phyloP scores from a whole-genome alignment of 768 basidiomycete species.

The Pleurotus citrinopileatus region DNA sequence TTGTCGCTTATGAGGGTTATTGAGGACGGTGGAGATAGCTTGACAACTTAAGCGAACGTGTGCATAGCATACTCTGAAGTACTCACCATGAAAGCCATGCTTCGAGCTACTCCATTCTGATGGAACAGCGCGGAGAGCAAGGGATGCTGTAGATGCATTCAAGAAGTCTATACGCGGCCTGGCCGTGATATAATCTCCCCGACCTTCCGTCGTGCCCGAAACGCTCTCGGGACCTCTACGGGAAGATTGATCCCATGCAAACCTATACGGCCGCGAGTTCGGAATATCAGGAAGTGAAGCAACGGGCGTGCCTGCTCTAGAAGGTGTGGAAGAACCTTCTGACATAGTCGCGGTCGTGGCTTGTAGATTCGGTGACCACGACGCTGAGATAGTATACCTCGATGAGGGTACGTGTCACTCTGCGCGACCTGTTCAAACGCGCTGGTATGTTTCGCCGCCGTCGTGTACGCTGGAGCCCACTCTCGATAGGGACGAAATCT shows the following conservation, averaged over 20 bases:
- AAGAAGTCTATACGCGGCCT: constrained; percentile 47
- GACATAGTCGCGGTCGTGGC: constrained; percentile 30
- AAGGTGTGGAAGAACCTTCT: constrained; percentile 49
- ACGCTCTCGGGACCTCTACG: constrained; percentile 69
- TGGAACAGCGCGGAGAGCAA: constrained; percentile 48
- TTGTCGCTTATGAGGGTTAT: constrained; percentile 81
- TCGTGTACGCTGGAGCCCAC: too few relatives aligned
- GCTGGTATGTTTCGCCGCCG: not conserved
- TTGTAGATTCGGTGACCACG: too few relatives aligned
- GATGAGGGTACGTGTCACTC: constrained; percentile 7
- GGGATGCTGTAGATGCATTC: constrained; percentile 45
- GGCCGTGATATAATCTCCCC: constrained; percentile 59
- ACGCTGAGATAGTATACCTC: too few relatives aligned
- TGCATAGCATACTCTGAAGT: constrained; percentile 1
- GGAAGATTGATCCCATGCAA: constrained; percentile 68
- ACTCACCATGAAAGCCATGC: constrained; percentile 87
- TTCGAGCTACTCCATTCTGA: constrained; percentile 77
- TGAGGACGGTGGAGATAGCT: constrained; percentile 95
- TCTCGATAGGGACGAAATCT: too few relatives aligned
- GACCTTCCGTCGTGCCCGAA: constrained; percentile 67
- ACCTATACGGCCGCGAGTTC: constrained; percentile 62
- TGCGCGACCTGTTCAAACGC: not conserved
- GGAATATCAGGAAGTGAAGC: constrained; percentile 36
- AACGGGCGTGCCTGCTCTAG: constrained; percentile 56
- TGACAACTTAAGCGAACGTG: constrained; percentile 9